phyloP scores from a whole-genome alignment of 345 rosid genomes.

The Hibiscus tridactylites region DNA sequence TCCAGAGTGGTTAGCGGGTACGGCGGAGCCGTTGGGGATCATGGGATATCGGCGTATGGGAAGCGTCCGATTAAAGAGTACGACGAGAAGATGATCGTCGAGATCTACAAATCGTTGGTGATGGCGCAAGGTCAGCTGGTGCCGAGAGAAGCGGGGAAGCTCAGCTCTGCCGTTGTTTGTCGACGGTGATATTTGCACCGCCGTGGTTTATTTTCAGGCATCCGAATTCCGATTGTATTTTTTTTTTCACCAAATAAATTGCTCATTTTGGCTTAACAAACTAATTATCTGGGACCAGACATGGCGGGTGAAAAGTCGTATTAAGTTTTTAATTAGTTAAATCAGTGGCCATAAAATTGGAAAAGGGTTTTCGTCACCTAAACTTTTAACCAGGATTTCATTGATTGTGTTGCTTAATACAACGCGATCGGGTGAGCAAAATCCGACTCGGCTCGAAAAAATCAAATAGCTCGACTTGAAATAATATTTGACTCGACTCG shows the following conservation, averaged over 20 bases:
- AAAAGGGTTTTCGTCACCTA: not conserved
- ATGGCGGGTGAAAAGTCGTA: no score
- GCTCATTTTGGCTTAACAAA: no score
- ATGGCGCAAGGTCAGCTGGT: slow-evolving; percentile 37
- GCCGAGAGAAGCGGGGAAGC: slow-evolving; percentile 28
- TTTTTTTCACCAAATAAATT: not conserved
- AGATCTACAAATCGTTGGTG: slow-evolving; percentile 64
- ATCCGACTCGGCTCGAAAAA: no score
- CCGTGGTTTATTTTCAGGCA: not conserved
- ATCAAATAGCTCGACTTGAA: no score
- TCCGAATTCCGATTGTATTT: not conserved
- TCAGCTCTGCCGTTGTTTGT: slow-evolving; percentile 17
- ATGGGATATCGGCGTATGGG: slow-evolving; percentile 18
- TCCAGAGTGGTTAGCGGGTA: slow-evolving; percentile 21
- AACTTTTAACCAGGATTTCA: not conserved
- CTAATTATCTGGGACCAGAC: no score
- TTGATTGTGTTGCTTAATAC: not conserved
- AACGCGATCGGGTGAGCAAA: no score
- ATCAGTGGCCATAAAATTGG: not conserved
- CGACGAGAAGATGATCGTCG: slow-evolving; percentile 46
- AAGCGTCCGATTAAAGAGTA: slow-evolving; percentile 34
- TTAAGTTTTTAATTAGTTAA: no score
- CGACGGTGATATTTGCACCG: not conserved
- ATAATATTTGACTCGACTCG: no score
- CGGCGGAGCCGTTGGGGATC: slow-evolving; percentile 15